phyloP scores from a whole-genome alignment of 176 grass and related monocot species.

The Rhynchospora breviuscula region DNA sequence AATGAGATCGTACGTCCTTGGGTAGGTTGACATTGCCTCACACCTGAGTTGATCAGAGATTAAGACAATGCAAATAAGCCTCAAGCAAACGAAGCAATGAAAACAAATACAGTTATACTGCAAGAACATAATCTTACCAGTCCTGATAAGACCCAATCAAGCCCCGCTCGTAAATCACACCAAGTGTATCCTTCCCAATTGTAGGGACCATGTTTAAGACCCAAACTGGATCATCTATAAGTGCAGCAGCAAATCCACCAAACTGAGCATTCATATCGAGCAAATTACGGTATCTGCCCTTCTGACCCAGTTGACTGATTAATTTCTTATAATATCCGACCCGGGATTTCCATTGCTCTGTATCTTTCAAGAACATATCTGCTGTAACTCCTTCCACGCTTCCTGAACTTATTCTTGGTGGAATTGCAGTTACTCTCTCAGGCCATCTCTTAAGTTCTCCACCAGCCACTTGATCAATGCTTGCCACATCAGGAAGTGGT shows the following conservation, averaged over 20 bases:
- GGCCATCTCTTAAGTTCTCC: conserved; percentile 83
- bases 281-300: conserved; percentile 81
- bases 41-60: conserved; percentile 56
- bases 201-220: conserved; percentile 91
- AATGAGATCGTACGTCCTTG: conserved; percentile 88
- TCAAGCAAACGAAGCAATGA: neutral
- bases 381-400: conserved; percentile 54
- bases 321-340: conserved; percentile 68
- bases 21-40: conserved; percentile 90
- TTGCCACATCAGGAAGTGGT: conserved; percentile 50
- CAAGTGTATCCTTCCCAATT: conserved; percentile 55
- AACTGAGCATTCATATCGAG: conserved; percentile 82
- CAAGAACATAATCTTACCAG: conserved; percentile 42
- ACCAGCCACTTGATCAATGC: conserved; percentile 55
- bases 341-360: conserved; percentile 67
- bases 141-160: conserved; percentile 95
- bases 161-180: conserved; percentile 82
- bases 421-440: conserved; percentile 57
- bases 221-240: conserved; percentile 71
- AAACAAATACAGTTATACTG: neutral
- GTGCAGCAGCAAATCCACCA: conserved; percentile 71
- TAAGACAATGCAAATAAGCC: neutral
- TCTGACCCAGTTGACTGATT: conserved; percentile 55
- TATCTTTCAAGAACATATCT: conserved; percentile 61
- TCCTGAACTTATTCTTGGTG: conserved; percentile 65